Evolutionary conservation across 2,329 filamentous ascomycete genomes (phyloP).

Genomic region (Monilinia laxa): DNA sequence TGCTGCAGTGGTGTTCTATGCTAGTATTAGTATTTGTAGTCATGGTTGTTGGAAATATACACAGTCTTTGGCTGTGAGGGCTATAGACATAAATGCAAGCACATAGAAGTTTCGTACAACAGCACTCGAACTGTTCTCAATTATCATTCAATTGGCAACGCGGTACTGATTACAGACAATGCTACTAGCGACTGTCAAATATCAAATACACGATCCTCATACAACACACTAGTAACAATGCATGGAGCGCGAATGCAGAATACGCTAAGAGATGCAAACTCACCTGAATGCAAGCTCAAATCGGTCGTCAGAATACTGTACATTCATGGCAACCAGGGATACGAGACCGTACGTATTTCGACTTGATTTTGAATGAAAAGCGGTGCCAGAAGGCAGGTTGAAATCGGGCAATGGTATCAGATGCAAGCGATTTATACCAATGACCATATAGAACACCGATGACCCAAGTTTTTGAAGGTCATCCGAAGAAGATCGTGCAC

Average conservation of each 20-base stretch:
- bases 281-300: conserved; percentile 62
- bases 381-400: conserved; percentile 48
- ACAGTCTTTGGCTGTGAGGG: not conserved
- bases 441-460: conserved; percentile 65
- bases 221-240: not conserved
- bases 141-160: too few species aligned
- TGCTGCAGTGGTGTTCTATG: conserved; percentile 51
- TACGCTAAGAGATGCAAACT: conserved; percentile 7
- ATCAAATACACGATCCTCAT: not conserved
- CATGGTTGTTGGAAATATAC: not conserved
- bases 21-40: conserved; percentile 7
- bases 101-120: not conserved
- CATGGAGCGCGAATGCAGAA: not conserved
- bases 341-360: conserved; percentile 60
- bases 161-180: not conserved
- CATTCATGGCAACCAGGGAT: conserved; percentile 57
- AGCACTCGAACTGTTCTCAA: not conserved
- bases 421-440: conserved; percentile 69
- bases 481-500: conserved; percentile 59
- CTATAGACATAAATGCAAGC: not conserved
- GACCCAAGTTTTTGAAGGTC: conserved; percentile 64
- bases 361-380: conserved; percentile 46
- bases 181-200: not conserved
- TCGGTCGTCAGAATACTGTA: conserved; percentile 62
- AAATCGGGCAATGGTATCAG: conserved; percentile 63